phyloP scores from a whole-genome alignment of 2,329 filamentous ascomycete genomes.

The Colletotrichum tanaceti region DNA sequence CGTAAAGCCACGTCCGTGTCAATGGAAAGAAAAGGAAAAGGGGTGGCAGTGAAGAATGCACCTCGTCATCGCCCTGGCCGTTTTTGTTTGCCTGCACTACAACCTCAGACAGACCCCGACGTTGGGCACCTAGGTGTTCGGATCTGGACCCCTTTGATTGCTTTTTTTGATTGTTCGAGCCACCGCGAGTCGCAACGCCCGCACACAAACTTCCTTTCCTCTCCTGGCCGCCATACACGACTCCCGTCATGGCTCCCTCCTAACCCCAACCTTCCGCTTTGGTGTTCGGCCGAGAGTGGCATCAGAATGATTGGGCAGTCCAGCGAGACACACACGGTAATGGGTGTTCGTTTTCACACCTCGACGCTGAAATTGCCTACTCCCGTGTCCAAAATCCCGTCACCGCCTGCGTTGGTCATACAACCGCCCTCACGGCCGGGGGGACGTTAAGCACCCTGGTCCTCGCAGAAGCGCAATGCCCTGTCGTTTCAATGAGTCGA shows the following conservation, averaged over 20 bases:
- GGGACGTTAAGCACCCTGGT: conserved; percentile 6
- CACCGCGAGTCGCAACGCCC: conserved; percentile 12
- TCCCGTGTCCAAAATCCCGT: conserved; percentile 23
- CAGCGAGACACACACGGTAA: not conserved
- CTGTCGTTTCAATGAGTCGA: conserved; percentile 38
- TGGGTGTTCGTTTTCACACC: conserved; percentile 22
- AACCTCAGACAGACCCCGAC: not conserved
- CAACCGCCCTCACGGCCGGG: not conserved
- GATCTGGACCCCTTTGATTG: conserved; percentile 20
- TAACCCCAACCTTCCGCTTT: conserved; percentile 23
- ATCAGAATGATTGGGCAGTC: not conserved
- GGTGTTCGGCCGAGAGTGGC: conserved; percentile 12
- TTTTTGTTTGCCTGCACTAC: conserved; percentile 13
- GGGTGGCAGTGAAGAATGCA: conserved; percentile 24
- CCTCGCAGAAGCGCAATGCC: conserved; percentile 27
- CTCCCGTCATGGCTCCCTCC: not conserved
- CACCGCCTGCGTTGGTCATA: conserved; percentile 12
- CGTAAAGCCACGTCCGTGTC: conserved; percentile 11
- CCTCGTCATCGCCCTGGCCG: conserved; percentile 14
- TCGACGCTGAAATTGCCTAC: conserved; percentile 30
- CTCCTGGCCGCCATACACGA: conserved; percentile 2
- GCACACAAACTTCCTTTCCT: conserved; percentile 2
- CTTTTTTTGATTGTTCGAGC: conserved; percentile 31
- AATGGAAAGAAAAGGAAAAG: not conserved
- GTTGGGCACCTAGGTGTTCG: conserved; percentile 6